phyloP scores from a whole-genome alignment of 176 grass and related monocot species.

The Oryza coarctata region DNA sequence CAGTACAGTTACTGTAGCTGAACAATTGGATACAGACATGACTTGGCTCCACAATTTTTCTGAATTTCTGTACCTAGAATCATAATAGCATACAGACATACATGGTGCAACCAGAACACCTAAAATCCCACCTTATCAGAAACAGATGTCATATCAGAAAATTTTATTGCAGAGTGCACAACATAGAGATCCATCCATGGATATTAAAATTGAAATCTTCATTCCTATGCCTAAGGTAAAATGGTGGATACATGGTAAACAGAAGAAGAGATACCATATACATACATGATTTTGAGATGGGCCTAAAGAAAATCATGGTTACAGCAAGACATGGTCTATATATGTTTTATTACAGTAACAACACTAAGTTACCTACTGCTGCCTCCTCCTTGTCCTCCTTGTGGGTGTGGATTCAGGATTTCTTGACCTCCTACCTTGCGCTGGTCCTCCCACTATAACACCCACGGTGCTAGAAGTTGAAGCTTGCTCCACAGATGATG shows the following conservation, averaged over 20 bases:
- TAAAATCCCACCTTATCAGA: neutral
- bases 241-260: slow-evolving; percentile 26
- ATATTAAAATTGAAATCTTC: neutral
- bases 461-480: slow-evolving; percentile 48
- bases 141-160: slow-evolving; percentile 7
- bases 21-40: neutral
- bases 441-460: slow-evolving; percentile 28
- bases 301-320: slow-evolving; percentile 5
- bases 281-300: slow-evolving; percentile 18
- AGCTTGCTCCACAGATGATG: slow-evolving; percentile 46
- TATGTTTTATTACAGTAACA: slow-evolving; percentile 25
- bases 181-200: neutral
- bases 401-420: neutral
- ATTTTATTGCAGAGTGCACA: neutral
- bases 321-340: neutral
- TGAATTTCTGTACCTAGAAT: neutral
- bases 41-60: neutral
- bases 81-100: neutral
- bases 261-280: neutral
- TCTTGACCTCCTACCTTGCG: slow-evolving; percentile 27
- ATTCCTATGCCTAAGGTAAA: slow-evolving; percentile 26
- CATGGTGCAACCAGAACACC: neutral
- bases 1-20: neutral
- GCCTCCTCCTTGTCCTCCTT: slow-evolving; percentile 49
- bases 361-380: slow-evolving; percentile 12